Base-by-base conservation (phyloP, 371 early-diverging fungal species). In the Mortierella sp. region DNA sequence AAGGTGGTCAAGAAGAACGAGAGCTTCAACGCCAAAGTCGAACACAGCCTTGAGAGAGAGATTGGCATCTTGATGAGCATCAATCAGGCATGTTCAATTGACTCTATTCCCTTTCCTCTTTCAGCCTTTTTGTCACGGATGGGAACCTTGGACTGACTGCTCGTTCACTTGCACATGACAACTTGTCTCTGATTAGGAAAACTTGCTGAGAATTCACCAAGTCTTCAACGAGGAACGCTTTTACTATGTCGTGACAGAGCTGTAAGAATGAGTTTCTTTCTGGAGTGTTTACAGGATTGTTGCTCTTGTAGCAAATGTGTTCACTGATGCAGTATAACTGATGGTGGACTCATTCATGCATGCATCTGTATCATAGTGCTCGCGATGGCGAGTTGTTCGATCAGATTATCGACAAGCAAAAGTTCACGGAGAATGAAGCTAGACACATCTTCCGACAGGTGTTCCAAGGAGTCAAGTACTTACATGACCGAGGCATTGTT, bases 331-430 rank as follows among this genome's bases (percentile, higher is more conserved):
- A n/a, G n/a, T n/a, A n/a, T n/a, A n/a, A 25, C 17, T 44, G n/a
- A 44, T 44, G 6, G 6, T 44, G 16, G 6, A 6, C 19, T 10
- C 19, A 5, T n/a, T 24, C 27, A 27, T 27, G 17, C 37, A 24
- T 24, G 17, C 31, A 12, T 21, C 51, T 58, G 55, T 39, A 24
- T 47, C 39, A 44, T 67, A 87, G 90, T 47, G 86, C 87, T 0
- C 67, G 64, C 31, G 96, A 91, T 54, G 97, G 97, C 25, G 98
- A 98, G 72, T 78, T 98, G n/a, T 98, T 97, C 74, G 95, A 96
- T 43, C 89, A 91, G 34, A 93, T 98, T 46, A 90, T 92, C 8
- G 80, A 83, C 25, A 86, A 88, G 27, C 88, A 89, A 43, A 80
- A 80, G 24, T 87, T 95, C 56, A 80, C 88, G 13, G 97, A 97